A percentile compares a stretch with the other conserved stretches of the same genome.
Evolutionary conservation across 83 land plant genomes (phyloP).

Genomic region (Picea mariana): DNA sequence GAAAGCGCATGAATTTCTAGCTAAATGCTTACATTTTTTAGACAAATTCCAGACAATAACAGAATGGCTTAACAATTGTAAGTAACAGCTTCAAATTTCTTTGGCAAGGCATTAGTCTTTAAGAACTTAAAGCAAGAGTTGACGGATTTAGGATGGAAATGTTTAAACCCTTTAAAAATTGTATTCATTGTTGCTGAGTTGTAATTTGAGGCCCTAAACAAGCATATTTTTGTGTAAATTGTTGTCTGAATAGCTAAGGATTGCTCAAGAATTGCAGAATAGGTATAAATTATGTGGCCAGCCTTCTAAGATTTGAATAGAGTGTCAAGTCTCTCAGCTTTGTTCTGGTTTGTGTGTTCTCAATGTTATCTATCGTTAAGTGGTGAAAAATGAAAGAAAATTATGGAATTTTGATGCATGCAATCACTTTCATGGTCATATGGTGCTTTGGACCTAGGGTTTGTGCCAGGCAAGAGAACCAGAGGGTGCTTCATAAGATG

Average conservation of each 20-base stretch:
- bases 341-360: neutral
- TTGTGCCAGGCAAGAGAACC: neutral
- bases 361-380: neutral
- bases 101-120: too few species aligned
- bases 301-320: neutral
- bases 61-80: too few species aligned
- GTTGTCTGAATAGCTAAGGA: neutral
- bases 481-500: neutral
- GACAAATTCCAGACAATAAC: too few species aligned
- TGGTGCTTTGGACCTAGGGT: neutral
- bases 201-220: too few species aligned
- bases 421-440: neutral
- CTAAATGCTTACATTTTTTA: too few species aligned
- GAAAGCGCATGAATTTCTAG: too few species aligned
- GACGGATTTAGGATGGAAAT: too few species aligned
- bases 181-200: too few species aligned
- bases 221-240: neutral
- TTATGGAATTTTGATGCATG: neutral
- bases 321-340: neutral
- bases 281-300: neutral
- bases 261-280: neutral
- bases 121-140: too few species aligned
- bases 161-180: too few species aligned
- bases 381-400: neutral
- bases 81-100: too few species aligned